Evolutionary conservation across 768 basidiomycete genomes (phyloP).

Genomic region (Boletus insuetus): DNA sequence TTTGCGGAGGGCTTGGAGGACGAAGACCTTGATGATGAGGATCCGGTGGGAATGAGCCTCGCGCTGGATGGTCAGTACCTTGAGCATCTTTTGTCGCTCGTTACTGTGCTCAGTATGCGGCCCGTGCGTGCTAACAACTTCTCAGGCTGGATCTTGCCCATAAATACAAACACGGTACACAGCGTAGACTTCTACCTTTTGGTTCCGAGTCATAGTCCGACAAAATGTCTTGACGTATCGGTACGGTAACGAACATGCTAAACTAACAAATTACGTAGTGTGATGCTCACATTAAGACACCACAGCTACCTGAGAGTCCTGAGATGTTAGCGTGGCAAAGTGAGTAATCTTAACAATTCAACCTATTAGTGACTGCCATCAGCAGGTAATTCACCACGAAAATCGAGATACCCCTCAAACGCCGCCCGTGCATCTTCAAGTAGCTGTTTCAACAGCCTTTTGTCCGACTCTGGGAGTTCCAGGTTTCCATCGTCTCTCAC

Average conservation of each 20-base stretch:
- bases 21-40: conserved; percentile 14
- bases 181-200: conserved; percentile 20
- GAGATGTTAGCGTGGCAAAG: not conserved
- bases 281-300: not conserved
- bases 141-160: not conserved
- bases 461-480: not conserved
- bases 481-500: not conserved
- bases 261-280: no score
- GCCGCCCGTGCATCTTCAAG: conserved; percentile 20
- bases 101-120: conserved; percentile 4
- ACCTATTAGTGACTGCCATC: not conserved
- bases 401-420: conserved; percentile 8
- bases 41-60: not conserved
- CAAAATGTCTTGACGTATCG: not conserved
- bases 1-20: conserved; percentile 9
- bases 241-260: no score
- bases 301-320: no score
- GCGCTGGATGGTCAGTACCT: conserved; percentile 10
- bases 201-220: not conserved
- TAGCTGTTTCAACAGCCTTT: conserved; percentile 1
- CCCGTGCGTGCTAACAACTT: no score
- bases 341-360: not conserved
- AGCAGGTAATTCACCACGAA: not conserved
- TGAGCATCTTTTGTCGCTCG: not conserved
- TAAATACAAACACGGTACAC: conserved; percentile 23